These are phyloP conservation scores for Plasmodium knowlesi DNA, from an alignment of 169 alveolate species.

Conservation along the genomic window DNA sequence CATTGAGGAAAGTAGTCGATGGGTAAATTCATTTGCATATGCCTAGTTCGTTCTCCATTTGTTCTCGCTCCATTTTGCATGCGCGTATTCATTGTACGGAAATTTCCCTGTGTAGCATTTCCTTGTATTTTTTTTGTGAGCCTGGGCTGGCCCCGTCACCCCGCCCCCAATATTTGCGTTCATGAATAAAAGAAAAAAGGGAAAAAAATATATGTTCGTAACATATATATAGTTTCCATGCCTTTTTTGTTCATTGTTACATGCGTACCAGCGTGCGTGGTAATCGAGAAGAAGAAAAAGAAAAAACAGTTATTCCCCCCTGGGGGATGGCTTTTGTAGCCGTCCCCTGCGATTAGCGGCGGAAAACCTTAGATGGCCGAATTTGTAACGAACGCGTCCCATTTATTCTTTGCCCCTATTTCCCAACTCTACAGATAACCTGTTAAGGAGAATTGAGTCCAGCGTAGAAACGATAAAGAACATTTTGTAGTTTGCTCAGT, in stretches of 20 bases:
- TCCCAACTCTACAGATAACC: slow-evolving; percentile 24
- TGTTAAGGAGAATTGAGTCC: slow-evolving; percentile 58
- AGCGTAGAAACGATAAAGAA: slow-evolving; percentile 69
- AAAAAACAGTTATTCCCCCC: neutral
- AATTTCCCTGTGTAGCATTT: neutral
- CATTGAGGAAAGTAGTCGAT: neutral
- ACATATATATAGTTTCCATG: neutral
- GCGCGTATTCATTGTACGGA: neutral
- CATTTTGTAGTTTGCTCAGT: slow-evolving; percentile 16
- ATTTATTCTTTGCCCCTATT: neutral
- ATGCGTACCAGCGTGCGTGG: neutral
- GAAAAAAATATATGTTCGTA: neutral
- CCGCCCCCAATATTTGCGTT: neutral
- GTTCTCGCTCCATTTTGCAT: neutral
- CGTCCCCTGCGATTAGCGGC: neutral
- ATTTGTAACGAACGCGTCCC: neutral
- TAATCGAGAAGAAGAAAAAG: neutral
- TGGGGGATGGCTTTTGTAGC: neutral
- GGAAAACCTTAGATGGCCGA: neutral
- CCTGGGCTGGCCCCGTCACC: neutral
- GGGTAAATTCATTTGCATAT: neutral
- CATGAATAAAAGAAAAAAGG: neutral
- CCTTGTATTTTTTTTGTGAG: neutral
- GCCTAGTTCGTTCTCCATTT: neutral
- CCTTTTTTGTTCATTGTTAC: neutral